Conservation (phyloP, 805 yeast species). For the Cyberlindnera maritima region DNA sequence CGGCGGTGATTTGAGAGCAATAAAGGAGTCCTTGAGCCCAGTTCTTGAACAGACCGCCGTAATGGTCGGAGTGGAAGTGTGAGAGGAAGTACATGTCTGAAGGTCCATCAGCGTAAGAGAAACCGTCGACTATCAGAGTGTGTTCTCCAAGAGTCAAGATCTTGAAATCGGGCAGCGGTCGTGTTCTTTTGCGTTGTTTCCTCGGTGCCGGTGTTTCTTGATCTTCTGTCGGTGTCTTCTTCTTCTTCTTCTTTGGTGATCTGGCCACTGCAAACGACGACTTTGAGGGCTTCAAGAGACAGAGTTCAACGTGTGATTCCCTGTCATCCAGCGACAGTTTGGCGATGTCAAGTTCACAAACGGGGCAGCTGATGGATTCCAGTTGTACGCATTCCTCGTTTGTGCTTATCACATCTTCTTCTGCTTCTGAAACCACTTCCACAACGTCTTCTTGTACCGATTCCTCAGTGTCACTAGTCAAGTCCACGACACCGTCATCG, state of each 20-base stretch:
- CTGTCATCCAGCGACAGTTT: constrained; percentile 40
- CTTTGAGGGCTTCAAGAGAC: constrained; percentile 32
- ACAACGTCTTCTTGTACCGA: too few relatives aligned
- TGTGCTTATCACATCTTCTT: too few relatives aligned
- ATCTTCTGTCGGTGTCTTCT: constrained; percentile 15
- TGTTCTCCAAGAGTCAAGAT: constrained; percentile 41
- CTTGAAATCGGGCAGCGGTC: constrained; percentile 47
- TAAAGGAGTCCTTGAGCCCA: constrained; percentile 77
- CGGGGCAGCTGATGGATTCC: constrained; percentile 41
- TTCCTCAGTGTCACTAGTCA: constrained; percentile 9
- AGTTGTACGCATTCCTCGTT: too few relatives aligned
- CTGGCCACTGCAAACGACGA: constrained; percentile 30
- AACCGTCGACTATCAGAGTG: constrained; percentile 68
- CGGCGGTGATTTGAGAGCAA: constrained; percentile 63
- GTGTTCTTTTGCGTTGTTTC: constrained; percentile 12
- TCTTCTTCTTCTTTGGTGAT: constrained; percentile 24
- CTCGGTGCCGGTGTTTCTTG: constrained; percentile 29
- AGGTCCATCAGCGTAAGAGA: constrained; percentile 40
- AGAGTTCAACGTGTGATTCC: constrained; percentile 53
- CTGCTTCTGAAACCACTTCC: too few relatives aligned
- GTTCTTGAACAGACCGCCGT: constrained; percentile 74
- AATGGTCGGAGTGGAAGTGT: constrained; percentile 94
- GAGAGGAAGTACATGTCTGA: constrained; percentile 59
- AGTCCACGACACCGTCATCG: constrained; percentile 13
- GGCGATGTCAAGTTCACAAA: constrained; percentile 44